Conservation (phyloP, 1,139 yeast species). For the Magnusiomyces fungicola region DNA sequence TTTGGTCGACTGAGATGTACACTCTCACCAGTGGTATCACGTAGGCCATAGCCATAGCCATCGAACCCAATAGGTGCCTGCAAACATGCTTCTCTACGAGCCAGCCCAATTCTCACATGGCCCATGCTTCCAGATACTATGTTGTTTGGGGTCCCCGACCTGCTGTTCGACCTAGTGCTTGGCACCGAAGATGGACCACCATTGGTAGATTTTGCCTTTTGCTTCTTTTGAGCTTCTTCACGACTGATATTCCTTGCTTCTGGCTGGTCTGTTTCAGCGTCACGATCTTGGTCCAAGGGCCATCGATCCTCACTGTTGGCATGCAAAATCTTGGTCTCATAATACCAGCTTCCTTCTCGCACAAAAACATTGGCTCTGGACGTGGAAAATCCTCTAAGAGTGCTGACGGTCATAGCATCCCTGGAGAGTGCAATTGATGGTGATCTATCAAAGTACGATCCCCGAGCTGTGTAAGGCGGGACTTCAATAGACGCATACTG, state of each 20-base stretch:
- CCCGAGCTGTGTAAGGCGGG: constrained; percentile 56
- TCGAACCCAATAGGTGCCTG: constrained; percentile 97
- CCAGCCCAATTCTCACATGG: constrained; percentile 78
- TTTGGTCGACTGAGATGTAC: constrained; percentile 68
- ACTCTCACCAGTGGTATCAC: constrained; percentile 75
- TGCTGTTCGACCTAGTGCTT: no score
- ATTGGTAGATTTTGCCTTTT: no score
- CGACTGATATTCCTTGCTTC: no score
- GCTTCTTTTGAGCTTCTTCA: no score
- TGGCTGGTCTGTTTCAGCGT: no score
- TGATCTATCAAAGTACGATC: constrained; percentile 68
- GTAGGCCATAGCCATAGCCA: constrained; percentile 84
- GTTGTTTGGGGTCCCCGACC: no score
- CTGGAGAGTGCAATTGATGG: constrained; percentile 47
- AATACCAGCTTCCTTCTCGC: constrained; percentile 72
- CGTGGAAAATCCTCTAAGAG: constrained; percentile 71
- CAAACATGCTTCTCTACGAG: constrained; percentile 76
- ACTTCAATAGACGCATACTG: constrained; percentile 70
- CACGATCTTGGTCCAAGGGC: no score
- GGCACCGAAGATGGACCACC: no score
- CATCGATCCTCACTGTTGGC: constrained; percentile 27
- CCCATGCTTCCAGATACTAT: constrained; percentile 15
- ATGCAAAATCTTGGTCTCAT: constrained; percentile 57
- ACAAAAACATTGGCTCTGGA: constrained; percentile 69
- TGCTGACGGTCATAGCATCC: constrained; percentile 41